Conservation (phyloP, 768 basidiomycete species). For the Macrolepiota dolichaula region DNA sequence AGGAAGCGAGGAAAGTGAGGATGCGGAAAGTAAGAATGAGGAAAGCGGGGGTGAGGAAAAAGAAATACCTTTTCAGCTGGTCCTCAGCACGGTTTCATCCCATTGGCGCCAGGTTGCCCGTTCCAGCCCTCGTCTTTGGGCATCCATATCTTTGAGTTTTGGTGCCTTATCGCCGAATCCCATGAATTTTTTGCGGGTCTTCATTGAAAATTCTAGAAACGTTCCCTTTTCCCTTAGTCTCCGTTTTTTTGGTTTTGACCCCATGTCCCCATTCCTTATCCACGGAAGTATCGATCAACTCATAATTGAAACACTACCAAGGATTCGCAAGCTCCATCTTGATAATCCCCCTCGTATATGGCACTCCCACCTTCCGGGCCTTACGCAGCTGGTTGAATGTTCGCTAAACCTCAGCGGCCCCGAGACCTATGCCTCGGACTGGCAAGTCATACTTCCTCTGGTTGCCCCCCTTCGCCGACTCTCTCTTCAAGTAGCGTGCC, state of each 20-base stretch:
- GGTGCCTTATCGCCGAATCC: not conserved
- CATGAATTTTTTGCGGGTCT: not conserved
- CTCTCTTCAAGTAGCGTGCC: not conserved
- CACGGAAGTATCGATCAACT: not conserved
- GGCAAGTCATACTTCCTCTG: not conserved
- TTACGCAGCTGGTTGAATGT: not conserved
- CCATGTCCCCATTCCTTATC: not conserved
- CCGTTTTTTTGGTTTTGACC: not conserved
- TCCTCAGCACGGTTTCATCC: not conserved
- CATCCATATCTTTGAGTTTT: not conserved
- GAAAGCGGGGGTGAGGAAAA: too few relatives aligned
- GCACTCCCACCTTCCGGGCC: not conserved
- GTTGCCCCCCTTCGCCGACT: not conserved
- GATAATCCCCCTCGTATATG: not conserved
- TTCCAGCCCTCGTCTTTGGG: not conserved
- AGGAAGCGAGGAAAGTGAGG: too few relatives aligned
- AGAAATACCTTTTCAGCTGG: not conserved
- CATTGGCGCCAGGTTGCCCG: conserved; percentile 1
- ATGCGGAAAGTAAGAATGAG: too few relatives aligned
- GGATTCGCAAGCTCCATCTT: not conserved
- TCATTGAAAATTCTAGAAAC: not conserved
- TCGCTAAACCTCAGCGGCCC: not conserved
- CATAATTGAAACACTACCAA: not conserved
- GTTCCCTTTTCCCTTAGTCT: not conserved
- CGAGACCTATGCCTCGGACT: not conserved